A percentile compares a stretch with the other conserved stretches of the same genome.
Evolutionary conservation across 176 grass and related monocot genomes (phyloP).

Genomic region (Neostapfia colusana): DNA sequence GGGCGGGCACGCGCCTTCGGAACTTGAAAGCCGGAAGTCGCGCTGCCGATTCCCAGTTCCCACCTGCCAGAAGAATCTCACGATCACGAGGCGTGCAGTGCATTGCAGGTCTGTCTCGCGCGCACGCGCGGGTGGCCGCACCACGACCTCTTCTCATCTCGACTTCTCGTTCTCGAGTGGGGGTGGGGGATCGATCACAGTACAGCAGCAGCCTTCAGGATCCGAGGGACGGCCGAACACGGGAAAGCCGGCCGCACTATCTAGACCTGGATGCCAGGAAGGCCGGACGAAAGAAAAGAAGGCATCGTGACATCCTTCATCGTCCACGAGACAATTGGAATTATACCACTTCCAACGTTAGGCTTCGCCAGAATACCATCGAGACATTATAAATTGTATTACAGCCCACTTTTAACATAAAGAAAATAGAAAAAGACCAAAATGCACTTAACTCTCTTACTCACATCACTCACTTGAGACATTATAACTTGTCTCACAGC

Average conservation of each 20-base stretch:
- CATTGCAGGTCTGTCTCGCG: not conserved
- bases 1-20: not conserved
- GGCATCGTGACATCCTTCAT: not conserved
- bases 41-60: conserved; percentile 19
- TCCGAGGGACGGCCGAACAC: not conserved
- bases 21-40: conserved; percentile 38
- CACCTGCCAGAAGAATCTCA: not conserved
- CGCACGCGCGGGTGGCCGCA: conserved; percentile 31
- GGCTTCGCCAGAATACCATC: no score
- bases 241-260: conserved; percentile 47
- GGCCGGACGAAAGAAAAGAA: not conserved
- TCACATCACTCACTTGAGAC: no score
- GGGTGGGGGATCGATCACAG: not conserved
- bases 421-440: no score
- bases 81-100: conserved; percentile 5
- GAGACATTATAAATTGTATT: no score
- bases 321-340: no score
- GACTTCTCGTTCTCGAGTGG: not conserved
- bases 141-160: conserved; percentile 29
- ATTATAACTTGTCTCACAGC: no score
- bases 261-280: conserved; percentile 37
- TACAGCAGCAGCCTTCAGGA: conserved; percentile 13
- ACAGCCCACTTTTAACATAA: no score
- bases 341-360: no score
- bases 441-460: no score